These are phyloP conservation scores for Westerdykella ornata DNA, from an alignment of 2,329 filamentous ascomycete genomes.

Conservation along the genomic window DNA sequence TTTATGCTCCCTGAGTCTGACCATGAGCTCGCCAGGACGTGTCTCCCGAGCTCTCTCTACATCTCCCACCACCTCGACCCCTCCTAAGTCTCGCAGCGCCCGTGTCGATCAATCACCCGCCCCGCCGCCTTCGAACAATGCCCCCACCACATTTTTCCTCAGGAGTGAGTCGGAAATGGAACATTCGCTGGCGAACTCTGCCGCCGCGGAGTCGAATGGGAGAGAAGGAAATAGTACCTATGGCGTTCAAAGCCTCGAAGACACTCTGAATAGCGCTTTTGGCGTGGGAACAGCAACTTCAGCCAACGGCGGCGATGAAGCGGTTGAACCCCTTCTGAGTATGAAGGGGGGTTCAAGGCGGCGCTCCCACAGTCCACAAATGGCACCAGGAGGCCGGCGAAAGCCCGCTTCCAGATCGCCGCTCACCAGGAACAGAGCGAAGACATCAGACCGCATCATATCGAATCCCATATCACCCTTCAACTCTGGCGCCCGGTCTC, in stretches of 20 bases:
- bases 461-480: slow-evolving; percentile 23
- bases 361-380: slow-evolving; percentile 20
- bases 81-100: slow-evolving; percentile 37
- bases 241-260: slow-evolving; percentile 53
- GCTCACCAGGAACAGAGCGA: slow-evolving; percentile 17
- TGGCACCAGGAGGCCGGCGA: slow-evolving; percentile 13
- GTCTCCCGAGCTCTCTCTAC: no score
- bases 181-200: slow-evolving; percentile 27
- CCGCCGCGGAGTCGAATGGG: slow-evolving; percentile 9
- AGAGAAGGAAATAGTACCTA: slow-evolving; percentile 43
- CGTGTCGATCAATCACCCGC: slow-evolving; percentile 19
- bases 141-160: slow-evolving; percentile 55
- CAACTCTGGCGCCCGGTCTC: slow-evolving; percentile 31
- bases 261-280: slow-evolving; percentile 44
- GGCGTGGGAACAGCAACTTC: slow-evolving; percentile 16
- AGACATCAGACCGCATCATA: slow-evolving; percentile 16
- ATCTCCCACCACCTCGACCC: slow-evolving; percentile 4
- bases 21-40: no score
- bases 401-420: slow-evolving; percentile 16
- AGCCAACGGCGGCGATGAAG: slow-evolving; percentile 20
- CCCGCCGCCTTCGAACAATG: slow-evolving; percentile 23
- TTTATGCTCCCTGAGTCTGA: slow-evolving; percentile 15
- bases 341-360: slow-evolving; percentile 18
- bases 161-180: slow-evolving; percentile 49
- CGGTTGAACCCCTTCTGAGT: slow-evolving; percentile 8